Conservation (phyloP, 345 rosid genomes). For the Eucalyptus polybractea region DNA sequence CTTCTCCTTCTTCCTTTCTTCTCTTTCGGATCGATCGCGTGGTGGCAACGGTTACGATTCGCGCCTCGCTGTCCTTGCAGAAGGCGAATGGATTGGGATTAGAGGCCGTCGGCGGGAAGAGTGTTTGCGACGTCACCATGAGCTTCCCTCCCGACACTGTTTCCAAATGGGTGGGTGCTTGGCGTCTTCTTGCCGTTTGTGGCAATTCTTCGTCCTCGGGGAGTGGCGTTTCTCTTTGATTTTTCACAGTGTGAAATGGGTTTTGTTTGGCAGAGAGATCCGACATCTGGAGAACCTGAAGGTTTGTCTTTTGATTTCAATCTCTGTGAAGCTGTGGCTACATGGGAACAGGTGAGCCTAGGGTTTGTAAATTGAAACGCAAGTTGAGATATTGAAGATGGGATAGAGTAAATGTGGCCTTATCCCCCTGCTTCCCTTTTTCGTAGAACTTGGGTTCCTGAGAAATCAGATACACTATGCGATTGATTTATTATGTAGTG, state of each 20-base stretch:
- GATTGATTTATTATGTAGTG: slow-evolving; percentile 23
- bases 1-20: background rate
- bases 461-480: background rate
- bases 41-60: background rate
- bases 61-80: slow-evolving; percentile 21
- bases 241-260: too few species aligned
- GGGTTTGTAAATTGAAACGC: background rate
- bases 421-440: background rate
- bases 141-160: slow-evolving; percentile 63
- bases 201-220: background rate
- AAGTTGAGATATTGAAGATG: background rate
- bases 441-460: background rate
- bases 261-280: slow-evolving; percentile 48
- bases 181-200: background rate
- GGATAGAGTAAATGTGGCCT: background rate
- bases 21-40: background rate
- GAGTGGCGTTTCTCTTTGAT: background rate
- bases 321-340: slow-evolving; percentile 88
- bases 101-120: slow-evolving; percentile 44
- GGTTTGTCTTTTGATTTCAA: slow-evolving; percentile 68
- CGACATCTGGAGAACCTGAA: slow-evolving; percentile 78
- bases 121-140: slow-evolving; percentile 52
- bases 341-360: slow-evolving; percentile 71
- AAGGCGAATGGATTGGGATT: slow-evolving; percentile 84
- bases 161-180: slow-evolving; percentile 72